Base-by-base conservation (phyloP, 2,329 filamentous ascomycete genomes). In the Drechslerella dactyloides region DNA sequence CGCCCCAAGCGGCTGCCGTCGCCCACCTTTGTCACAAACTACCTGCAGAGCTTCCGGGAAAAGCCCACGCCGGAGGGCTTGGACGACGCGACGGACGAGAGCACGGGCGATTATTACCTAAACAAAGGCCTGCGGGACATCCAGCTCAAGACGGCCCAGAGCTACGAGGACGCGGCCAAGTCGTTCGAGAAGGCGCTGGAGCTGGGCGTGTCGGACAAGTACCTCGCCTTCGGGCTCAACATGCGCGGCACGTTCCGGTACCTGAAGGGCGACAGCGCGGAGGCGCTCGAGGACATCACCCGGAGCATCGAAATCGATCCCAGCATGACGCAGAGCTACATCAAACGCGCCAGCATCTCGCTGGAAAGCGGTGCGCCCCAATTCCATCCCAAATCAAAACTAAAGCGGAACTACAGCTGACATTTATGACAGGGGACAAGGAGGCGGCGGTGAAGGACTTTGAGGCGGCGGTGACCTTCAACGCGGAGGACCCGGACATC, bases 321-420 rank as follows among this genome's bases (percentile, higher is more conserved):
- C 13, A 84, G 86, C 7, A 84, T 97, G 82, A 96, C 92, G 6
- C 94, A 99, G 82, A 96, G 91, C 83, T 97, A 96, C 81, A 96
- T 99, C 83, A 99, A 99, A 85, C 90, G 94, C 70, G 94, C 94
- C 62, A 97, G 93, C 84, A 96, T 99, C 89, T 91, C 96, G 80
- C 85, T 99, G 42, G 94, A 99, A 82, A 87, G 94, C 72, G 93
- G 90, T 89, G 84, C 77, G 85, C 78, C 35, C 5, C 10, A 33
- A 62, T 51, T 69, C 19, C 23, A 48, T 40, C 51, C n/a, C n/a
- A 19, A 50, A n/a, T 24, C n/a, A 15, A 15, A n/a, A 21, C 33
- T 37, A 6, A 19, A 50, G 48, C 48, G 19, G 11, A 13, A n/a
- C 1, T 13, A 8, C 27, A 19, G 1, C 33, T 70, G 48, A 75